Base-by-base conservation (phyloP, 495 filamentous ascomycete species). In the Elaphomyces granulatus region DNA sequence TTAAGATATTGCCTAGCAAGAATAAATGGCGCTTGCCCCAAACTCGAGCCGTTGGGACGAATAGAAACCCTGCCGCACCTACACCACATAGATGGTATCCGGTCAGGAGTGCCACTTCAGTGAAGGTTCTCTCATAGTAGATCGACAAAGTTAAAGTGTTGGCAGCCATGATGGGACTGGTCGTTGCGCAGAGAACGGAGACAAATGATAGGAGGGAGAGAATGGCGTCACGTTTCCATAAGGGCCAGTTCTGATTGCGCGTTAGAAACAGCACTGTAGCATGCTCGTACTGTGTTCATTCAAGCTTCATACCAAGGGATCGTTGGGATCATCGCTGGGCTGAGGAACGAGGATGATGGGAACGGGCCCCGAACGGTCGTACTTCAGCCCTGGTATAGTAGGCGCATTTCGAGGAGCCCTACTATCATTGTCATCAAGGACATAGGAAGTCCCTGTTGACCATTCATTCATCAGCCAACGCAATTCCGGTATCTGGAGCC, bases 21-120 rank as follows among this genome's bases (percentile, higher is more conserved):
- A 88, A 95, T 3, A 83, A 55, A 65, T 95, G 87, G 14, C 87
- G 70, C 55, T 93, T 94, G 19, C 87, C 87, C 81, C 82, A 94
- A 46, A 94, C 75, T 37, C 86, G 71, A n/a, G 85, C 83, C 1
- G 80, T 81, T 0, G 87, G 81, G 6, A 95, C 87, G 50, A 87
- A 82, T 17, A 94, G 56, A 47, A 88, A 73, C 7, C 81, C 85
- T 4, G 82, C 78, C 15, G 84, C 59, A 20, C 83, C 87, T 1
- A 85, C 80, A 19, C 85, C 87, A 17, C 84, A 76, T 9, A 95
- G 71, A 52, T 84, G 86, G 52, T 83, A 94, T 33, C 87, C 87
- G 0, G 87, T 95, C 34, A 93, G 64, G 21, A 88, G 63, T 1
- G 87, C 87, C 36, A 87, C 74, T 6, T 74, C 64, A 0, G 77